Base-by-base conservation (phyloP, 2,329 filamentous ascomycete species). In the Cladorrhinum sp. region DNA sequence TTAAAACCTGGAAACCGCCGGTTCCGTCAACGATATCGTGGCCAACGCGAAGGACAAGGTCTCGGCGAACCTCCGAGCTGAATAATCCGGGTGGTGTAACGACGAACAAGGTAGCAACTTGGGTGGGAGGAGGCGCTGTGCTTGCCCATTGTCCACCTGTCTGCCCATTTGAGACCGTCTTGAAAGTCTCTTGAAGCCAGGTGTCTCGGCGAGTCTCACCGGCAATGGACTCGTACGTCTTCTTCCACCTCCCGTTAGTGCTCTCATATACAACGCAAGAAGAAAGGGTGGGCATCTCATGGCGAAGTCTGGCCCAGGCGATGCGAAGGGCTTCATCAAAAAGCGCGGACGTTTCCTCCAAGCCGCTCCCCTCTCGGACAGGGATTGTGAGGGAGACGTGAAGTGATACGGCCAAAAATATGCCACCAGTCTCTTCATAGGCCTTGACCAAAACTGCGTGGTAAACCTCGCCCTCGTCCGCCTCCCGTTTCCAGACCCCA, bases 321-420 rank as follows among this genome's bases (percentile, higher is more conserved):
- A 70, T 68, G 6, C 57, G 58, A 21, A 77, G 55, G 0, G 74
- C 73, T 4, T 70, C 58, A 9, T 74, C 59, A 8, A 65, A 59
- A 16, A 42, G 36, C 12, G 10, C 14, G 24, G 63, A 62, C 0
- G 68, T 53, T 2, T n/a, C 16, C 1, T 56, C 5, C 26, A 28
- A 0, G 62, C n/a, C 10, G 63, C 61, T 0, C 67, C 53, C 1
- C n/a, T 12, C 1, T 55, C 3, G 0, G 61, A 18, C 0, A 63
- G 6, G 0, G 48, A 18, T 55, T 0, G 60, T 64, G 0, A 77
- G 51, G 0, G 75, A 74, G 1, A 77, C 50, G n/a, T 74, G 73
- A 0, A 74, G 76, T 0, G 77, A 77, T 3, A 80, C 76, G 1
- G 73, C 73, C 54, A 79, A 80, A 62, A 73, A 76, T 57, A 71